Base-by-base conservation (phyloP, 2,329 filamentous ascomycete species). In the Penicillium sp. region DNA sequence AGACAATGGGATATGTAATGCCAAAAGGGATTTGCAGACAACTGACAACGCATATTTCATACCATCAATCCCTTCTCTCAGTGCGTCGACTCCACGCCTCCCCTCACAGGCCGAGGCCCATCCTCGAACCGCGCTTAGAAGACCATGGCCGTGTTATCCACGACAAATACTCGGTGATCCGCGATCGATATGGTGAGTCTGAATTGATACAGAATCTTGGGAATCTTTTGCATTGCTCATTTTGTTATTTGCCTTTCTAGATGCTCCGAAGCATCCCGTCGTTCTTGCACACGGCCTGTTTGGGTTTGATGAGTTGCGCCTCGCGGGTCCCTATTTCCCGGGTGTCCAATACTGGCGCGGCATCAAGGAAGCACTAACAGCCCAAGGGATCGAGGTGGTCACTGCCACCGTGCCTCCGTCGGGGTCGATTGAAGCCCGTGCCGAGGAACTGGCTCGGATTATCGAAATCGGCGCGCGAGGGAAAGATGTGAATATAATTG, bases 281-380 rank as follows among this genome's bases (percentile, higher is more conserved):
- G 73, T 83, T 33, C 75, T 83, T 7, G 80, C 80, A 4, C 80
- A 83, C 62, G 80, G 80, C n/a, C 69, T 83, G 8, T 64, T 83
- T 14, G 80, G 80, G n/a, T 83, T 83, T 58, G 77, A 81, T 50
- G 78, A 83, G 56, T 59, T 83, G 7, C 76, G 71, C 11, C 64
- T 80, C 4, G 76, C 70, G 2, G 78, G 79, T 1, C 60, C 62
- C 9, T 65, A 68, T 25, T 59, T 81, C 4, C 80, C 79, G 0
- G 76, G 77, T 0, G 69, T 83, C 15, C 74, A 80, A 38, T 83
- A 83, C 57, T 83, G 80, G 80, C 73, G 79, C 30, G 80, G 80
- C 1, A 82, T 83, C 23, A 75, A 69, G 18, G 76, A 82, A 50
- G 79, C 78, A 6, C 57, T 82, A 17, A 65, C 67, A 3, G 65